Percentiles rank a stretch among this genome's conserved stretches.
Conservation (phyloP, 257 asterid genomes). For the Knoxia roxburghii region DNA sequence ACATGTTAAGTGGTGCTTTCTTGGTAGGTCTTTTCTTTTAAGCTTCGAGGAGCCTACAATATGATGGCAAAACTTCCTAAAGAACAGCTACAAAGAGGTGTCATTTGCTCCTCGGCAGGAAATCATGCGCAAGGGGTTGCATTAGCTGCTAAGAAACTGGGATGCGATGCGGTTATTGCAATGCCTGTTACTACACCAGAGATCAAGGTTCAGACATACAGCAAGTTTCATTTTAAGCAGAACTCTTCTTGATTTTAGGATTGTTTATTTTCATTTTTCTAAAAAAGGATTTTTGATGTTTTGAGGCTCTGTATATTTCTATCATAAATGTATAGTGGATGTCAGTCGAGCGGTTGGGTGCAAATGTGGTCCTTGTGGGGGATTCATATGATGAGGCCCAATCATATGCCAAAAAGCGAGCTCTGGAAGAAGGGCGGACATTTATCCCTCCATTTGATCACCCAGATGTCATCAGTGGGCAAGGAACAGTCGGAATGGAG, state of each 20-base stretch:
- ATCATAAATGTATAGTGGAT: slow-evolving; percentile 51
- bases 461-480: slow-evolving; percentile 87
- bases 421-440: slow-evolving; percentile 57
- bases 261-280: background rate
- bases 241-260: background rate
- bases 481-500: slow-evolving; percentile 98
- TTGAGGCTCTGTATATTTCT: background rate
- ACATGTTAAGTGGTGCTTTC: background rate
- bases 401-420: slow-evolving; percentile 69
- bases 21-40: slow-evolving; percentile 77
- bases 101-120: slow-evolving; percentile 96
- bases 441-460: slow-evolving; percentile 97
- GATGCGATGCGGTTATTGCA: slow-evolving; percentile 67
- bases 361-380: slow-evolving; percentile 81
- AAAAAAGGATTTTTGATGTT: background rate
- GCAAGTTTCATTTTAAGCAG: background rate
- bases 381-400: slow-evolving; percentile 96
- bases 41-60: slow-evolving; percentile 96
- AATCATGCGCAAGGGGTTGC: slow-evolving; percentile 99
- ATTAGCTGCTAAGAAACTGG: slow-evolving; percentile 61
- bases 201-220: slow-evolving; percentile 57
- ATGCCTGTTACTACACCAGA: slow-evolving; percentile 98
- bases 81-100: slow-evolving; percentile 71
- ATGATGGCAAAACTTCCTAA: slow-evolving; percentile 92
- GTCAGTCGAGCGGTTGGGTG: slow-evolving; percentile 84